phyloP scores from a whole-genome alignment of 2,329 filamentous ascomycete species.

The Sclerotinia glacialis region DNA sequence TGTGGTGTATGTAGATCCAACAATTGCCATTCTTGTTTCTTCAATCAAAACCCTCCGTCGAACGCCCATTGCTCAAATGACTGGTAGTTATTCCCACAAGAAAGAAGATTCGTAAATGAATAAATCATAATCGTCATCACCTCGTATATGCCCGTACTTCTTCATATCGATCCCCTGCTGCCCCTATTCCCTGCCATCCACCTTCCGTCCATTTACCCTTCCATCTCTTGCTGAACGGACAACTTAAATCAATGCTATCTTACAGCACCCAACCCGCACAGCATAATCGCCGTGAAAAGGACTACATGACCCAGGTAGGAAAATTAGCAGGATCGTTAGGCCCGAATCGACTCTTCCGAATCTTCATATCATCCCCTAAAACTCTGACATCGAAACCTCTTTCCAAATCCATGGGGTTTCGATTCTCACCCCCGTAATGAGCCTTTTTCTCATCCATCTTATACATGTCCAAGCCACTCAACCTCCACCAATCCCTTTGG shows the following conservation, averaged over 20 bases:
- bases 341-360: slow-evolving; percentile 3
- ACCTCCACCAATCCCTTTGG: slow-evolving; percentile 15
- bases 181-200: not conserved
- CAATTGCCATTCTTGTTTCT: not conserved
- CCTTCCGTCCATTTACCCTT: no score
- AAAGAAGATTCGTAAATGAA: not conserved
- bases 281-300: not conserved
- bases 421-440: no score
- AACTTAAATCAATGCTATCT: not conserved
- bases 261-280: not conserved
- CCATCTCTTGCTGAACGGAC: not conserved
- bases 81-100: not conserved
- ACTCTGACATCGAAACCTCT: not conserved
- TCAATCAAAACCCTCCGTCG: not conserved
- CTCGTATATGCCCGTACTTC: not conserved
- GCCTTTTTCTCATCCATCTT: slow-evolving; percentile 3
- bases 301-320: not conserved
- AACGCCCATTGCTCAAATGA: not conserved
- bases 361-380: not conserved
- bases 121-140: not conserved
- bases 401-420: not conserved
- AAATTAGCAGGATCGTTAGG: not conserved
- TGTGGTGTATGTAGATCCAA: not conserved
- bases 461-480: slow-evolving; percentile 2
- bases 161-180: not conserved